Conservation (phyloP, 805 yeast species). For the Candida maesae region DNA sequence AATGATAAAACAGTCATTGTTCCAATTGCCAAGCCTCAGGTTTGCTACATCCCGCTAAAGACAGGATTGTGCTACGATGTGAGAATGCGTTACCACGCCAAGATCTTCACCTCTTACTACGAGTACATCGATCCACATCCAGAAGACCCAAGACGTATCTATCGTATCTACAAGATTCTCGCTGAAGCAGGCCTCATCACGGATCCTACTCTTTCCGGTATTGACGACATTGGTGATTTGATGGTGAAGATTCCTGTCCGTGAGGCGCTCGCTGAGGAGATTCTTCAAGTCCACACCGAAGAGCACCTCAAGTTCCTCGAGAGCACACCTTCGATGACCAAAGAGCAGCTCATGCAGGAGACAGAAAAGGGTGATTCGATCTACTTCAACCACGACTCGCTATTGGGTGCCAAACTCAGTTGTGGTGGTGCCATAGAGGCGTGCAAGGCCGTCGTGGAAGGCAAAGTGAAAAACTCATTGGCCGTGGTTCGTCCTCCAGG, state of each 20-base stretch:
- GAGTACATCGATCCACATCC: constrained; percentile 99
- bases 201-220: constrained; percentile 66
- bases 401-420: constrained; percentile 79
- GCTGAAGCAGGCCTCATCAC: constrained; percentile 90
- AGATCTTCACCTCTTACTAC: constrained; percentile 83
- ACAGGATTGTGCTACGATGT: constrained; percentile 97
- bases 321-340: constrained; percentile 71
- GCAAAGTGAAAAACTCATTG: constrained; percentile 82
- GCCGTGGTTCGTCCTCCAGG: constrained; percentile 99
- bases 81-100: constrained; percentile 95
- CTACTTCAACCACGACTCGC: constrained; percentile 89
- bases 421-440: constrained; percentile 98
- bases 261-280: constrained; percentile 84
- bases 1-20: constrained; percentile 41
- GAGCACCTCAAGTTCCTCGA: constrained; percentile 75
- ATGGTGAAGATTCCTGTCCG: constrained; percentile 90
- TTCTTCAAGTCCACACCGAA: constrained; percentile 77
- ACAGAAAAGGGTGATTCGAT: constrained; percentile 94
- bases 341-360: constrained; percentile 70
- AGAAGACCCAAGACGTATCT: constrained; percentile 95
- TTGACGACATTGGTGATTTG: constrained; percentile 74
- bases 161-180: constrained; percentile 85
- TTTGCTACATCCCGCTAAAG: constrained; percentile 70
- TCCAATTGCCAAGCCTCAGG: constrained; percentile 59
- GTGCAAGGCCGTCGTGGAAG: constrained; percentile 91